These are phyloP conservation scores for Thalassia testudinum DNA, from an alignment of 116 monocot genomes.

Conservation along the genomic window DNA sequence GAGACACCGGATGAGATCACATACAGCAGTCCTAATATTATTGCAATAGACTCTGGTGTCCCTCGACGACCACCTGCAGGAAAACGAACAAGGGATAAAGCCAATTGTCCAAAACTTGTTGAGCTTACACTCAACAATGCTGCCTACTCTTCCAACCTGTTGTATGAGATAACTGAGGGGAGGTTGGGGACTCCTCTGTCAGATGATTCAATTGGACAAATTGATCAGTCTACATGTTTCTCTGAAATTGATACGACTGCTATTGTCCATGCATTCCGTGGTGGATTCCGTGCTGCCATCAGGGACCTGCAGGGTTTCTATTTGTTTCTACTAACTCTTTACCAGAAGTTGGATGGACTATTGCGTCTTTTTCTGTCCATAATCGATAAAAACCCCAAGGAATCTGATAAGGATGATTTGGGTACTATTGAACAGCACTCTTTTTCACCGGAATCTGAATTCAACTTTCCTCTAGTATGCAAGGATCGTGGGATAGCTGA, in stretches of 20 bases:
- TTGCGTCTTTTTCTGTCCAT: constrained; percentile 42
- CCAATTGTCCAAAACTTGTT: constrained; percentile 66
- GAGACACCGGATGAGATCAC: constrained; percentile 7
- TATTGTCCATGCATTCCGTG: constrained; percentile 55
- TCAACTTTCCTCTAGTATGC: constrained; percentile 11
- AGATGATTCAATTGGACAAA: constrained; percentile 12
- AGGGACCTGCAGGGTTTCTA: constrained; percentile 83
- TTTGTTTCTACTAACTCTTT: constrained; percentile 77
- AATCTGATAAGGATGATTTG: constrained; percentile 59
- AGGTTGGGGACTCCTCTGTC: constrained; percentile 41
- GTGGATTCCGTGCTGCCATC: constrained; percentile 76
- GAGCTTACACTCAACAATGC: constrained; percentile 69
- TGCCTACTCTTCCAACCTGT: constrained; percentile 53
- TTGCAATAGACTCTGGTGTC: constrained; percentile 90
- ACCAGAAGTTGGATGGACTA: constrained; percentile 86
- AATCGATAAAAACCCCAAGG: constrained; percentile 39
- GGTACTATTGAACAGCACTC: constrained; percentile 21
- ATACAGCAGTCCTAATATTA: constrained; percentile 28
- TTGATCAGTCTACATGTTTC: constrained; percentile 19
- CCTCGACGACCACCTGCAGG: constrained; percentile 82
- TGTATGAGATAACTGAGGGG: constrained; percentile 76
- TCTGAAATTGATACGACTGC: constrained; percentile 22
- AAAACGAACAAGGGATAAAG: constrained; percentile 78
- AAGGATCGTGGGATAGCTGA: constrained; percentile 33
- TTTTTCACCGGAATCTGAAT: constrained; percentile 9